Evolutionary conservation across 192 early-diverging fungal species (phyloP), one percentile per base, ranked within the genome.

Genomic region (Mortierella claussenii): DNA sequence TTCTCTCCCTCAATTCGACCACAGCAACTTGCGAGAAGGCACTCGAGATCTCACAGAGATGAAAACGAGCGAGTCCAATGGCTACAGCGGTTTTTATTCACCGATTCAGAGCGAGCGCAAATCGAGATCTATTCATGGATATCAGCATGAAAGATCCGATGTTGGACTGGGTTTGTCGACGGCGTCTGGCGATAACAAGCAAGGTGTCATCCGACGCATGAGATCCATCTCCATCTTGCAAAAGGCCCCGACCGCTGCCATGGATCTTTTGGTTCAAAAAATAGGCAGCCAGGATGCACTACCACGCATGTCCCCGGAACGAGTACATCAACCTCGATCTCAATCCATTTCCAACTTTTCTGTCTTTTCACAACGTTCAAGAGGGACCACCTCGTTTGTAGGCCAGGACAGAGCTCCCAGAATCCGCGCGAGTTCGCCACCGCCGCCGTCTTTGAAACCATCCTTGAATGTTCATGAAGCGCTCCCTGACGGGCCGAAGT

Each of bases 261-360:
- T 44, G 15, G 66, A 68, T 23, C 30, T 47, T 21, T 23, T 34
- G 23, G 24, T 17, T 7, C 45, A 36, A 18, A 71, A 46, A 27
- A 51, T 42, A 24, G 9, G 32, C 24, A 8, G 18, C 4, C 60
- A 50, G 24, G 69, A 71, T 2, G 20, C 46, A 0, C 23, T n/a
- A 6, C 21, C 53, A n/a, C 0, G 23, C 1, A 21, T 57, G 8
- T 21, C 27, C 11, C 32, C 40, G 2, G 68, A 61, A 2, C 55
- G 58, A 1, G 15, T 32, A 1, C 58, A 54, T 40, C 68, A 69
- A 40, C 20, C 57, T 17, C 36, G 68, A 45, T 69, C 68, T 0
- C 68, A 69, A 26, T 69, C 68, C 31, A 54, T 69, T 20, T 69
- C 68, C 12, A 61, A 46, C 9, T 13, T 61, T 0, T 69, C 68